Evolutionary conservation across 2,329 filamentous ascomycete genomes (phyloP).

Genomic region (Rutstroemia sydowiana): DNA sequence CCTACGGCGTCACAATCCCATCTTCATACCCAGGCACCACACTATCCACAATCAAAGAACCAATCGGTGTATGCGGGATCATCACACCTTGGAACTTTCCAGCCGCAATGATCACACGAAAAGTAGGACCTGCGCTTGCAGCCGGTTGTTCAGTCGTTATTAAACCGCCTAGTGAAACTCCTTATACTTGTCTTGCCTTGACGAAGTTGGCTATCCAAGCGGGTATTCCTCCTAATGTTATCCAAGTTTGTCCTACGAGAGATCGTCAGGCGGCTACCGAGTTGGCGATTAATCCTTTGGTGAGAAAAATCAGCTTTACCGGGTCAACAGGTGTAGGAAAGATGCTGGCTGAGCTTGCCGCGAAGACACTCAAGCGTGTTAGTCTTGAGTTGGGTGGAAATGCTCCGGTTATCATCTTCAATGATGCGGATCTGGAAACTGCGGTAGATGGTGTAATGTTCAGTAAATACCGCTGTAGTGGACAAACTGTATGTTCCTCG

Average conservation of each 20-base stretch:
- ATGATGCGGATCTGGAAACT: constrained; percentile 81
- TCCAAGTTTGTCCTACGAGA: constrained; percentile 71
- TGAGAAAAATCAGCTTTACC: constrained; percentile 92
- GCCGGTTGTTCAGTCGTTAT: constrained; percentile 93
- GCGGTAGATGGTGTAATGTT: constrained; percentile 78
- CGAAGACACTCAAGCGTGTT: constrained; percentile 70
- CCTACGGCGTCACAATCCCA: constrained; percentile 69
- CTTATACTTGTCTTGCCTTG: constrained; percentile 80
- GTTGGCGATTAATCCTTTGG: constrained; percentile 67
- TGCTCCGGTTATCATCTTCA: constrained; percentile 93
- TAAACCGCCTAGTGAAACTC: constrained; percentile 88
- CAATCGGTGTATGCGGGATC: constrained; percentile 73
- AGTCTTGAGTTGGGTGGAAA: constrained; percentile 93
- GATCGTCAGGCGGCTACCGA: constrained; percentile 73
- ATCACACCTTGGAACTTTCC: constrained; percentile 91
- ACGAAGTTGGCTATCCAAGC: constrained; percentile 81
- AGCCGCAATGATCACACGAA: constrained; percentile 66
- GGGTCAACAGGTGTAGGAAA: constrained; percentile 66
- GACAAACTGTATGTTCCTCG: no score
- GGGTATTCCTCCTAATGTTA: constrained; percentile 81
- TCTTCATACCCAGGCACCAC: constrained; percentile 64
- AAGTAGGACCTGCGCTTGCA: constrained; percentile 68
- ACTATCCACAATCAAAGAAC: constrained; percentile 73
- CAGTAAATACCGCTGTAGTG: constrained; percentile 89
- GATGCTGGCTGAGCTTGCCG: constrained; percentile 81